Percentiles rank a stretch among this genome's conserved stretches.
Evolutionary conservation across 2,329 filamentous ascomycete species (phyloP).

Genomic region (Cytospora leucostoma): DNA sequence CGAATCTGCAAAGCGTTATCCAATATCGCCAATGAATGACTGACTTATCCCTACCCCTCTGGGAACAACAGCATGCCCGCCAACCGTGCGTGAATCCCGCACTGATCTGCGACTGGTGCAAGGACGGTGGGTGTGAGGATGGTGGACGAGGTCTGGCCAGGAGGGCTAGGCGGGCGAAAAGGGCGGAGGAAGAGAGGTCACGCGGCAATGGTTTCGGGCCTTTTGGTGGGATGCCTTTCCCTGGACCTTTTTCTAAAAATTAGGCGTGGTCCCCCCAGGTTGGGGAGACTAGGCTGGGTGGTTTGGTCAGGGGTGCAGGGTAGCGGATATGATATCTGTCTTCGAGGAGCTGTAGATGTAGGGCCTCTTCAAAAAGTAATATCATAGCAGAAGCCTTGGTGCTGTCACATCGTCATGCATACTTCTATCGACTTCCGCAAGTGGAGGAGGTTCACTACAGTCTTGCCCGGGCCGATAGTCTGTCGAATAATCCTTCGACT

Average conservation of each 20-base stretch:
- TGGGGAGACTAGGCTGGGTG: background rate
- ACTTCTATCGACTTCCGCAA: background rate
- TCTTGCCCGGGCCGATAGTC: background rate
- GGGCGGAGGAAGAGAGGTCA: background rate
- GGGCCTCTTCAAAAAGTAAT: too few relatives aligned
- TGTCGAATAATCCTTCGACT: constrained; percentile 13
- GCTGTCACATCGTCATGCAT: background rate
- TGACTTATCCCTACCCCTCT: background rate
- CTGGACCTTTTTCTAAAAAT: background rate
- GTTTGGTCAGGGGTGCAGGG: background rate
- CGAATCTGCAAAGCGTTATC: background rate
- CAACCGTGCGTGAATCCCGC: constrained; percentile 8
- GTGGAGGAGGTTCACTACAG: background rate
- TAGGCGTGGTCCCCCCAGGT: background rate
- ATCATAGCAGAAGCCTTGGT: background rate
- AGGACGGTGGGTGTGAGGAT: constrained; percentile 7
- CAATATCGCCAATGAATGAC: background rate
- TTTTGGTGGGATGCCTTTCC: background rate
- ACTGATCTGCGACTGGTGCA: constrained; percentile 16
- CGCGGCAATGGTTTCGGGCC: background rate
- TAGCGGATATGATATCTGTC: background rate
- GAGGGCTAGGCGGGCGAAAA: background rate
- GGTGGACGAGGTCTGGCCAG: background rate
- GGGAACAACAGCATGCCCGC: constrained; percentile 3
- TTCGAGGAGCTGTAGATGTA: too few relatives aligned